Conservation (phyloP, 106 monocot species). For the Triglochin maritima region DNA sequence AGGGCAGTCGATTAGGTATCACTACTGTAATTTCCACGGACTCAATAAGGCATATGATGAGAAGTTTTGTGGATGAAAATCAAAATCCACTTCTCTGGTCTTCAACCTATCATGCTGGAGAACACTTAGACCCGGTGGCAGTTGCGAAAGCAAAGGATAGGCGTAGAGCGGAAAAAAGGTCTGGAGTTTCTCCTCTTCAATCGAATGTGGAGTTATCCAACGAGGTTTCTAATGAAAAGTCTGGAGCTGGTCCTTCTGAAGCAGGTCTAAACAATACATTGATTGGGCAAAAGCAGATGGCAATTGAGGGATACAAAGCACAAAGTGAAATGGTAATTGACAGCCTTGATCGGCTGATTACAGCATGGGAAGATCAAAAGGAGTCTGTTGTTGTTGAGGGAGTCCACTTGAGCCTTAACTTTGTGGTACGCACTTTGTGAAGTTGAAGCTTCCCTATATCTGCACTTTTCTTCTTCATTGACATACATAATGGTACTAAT, state of each 20-base stretch:
- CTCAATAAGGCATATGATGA: conserved; percentile 92
- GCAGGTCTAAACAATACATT: conserved; percentile 19
- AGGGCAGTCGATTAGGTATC: conserved; percentile 84
- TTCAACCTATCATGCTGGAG: conserved; percentile 94
- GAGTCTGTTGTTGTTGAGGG: conserved; percentile 95
- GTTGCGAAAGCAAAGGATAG: conserved; percentile 70
- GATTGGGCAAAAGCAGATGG: conserved; percentile 32
- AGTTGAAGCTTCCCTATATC: neutral
- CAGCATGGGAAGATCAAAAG: conserved; percentile 90
- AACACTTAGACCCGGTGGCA: conserved; percentile 67
- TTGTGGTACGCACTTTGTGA: conserved; percentile 50
- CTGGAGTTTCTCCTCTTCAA: conserved; percentile 13
- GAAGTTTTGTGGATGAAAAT: conserved; percentile 71
- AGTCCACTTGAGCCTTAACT: conserved; percentile 94
- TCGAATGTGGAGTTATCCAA: conserved; percentile 12
- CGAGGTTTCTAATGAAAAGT: conserved; percentile 1
- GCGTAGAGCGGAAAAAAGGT: conserved; percentile 48
- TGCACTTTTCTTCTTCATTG: neutral
- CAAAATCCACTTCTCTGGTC: conserved; percentile 85
- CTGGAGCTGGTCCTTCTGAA: neutral
- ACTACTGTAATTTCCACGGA: conserved; percentile 86
- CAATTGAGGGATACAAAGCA: conserved; percentile 81
- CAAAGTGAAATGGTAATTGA: conserved; percentile 99
- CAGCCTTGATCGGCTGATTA: conserved; percentile 85
- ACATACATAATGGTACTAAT: too few relatives aligned